These are phyloP conservation scores for Spizellomyces sp. DNA, from an alignment of 192 early-diverging fungal genomes.

Conservation along the genomic window DNA sequence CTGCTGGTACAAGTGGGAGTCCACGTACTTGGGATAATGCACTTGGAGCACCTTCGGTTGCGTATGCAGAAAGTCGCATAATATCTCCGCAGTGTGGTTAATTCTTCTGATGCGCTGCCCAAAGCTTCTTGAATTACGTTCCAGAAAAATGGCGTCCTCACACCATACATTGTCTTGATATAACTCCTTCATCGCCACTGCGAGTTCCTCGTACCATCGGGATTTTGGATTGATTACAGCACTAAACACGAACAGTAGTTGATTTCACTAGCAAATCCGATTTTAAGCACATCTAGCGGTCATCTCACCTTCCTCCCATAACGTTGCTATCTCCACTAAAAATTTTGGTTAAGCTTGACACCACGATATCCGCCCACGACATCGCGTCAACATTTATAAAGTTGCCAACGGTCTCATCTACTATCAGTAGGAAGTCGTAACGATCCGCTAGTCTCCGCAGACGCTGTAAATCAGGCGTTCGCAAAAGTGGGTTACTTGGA, in stretches of 20 bases:
- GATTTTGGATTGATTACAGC: slow-evolving; percentile 52
- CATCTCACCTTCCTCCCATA: slow-evolving; percentile 89
- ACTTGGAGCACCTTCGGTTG: slow-evolving; percentile 76
- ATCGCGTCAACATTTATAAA: slow-evolving; percentile 86
- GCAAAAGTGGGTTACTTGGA: slow-evolving; percentile 90
- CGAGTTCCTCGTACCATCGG: slow-evolving; percentile 46
- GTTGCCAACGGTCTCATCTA: slow-evolving; percentile 96
- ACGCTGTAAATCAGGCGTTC: slow-evolving; percentile 75
- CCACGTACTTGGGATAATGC: slow-evolving; percentile 85
- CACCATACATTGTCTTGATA: slow-evolving; percentile 88
- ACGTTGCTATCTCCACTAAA: slow-evolving; percentile 97
- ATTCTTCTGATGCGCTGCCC: slow-evolving; percentile 70
- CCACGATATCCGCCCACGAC: slow-evolving; percentile 81
- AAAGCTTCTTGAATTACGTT: slow-evolving; percentile 92
- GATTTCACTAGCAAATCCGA: slow-evolving; percentile 9
- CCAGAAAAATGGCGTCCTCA: slow-evolving; percentile 93
- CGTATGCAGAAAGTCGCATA: slow-evolving; percentile 68
- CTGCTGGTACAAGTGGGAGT: slow-evolving; percentile 61
- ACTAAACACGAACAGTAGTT: slow-evolving; percentile 37
- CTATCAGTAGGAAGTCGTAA: slow-evolving; percentile 76
- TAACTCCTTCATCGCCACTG: slow-evolving; percentile 51
- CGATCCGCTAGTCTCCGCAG: slow-evolving; percentile 75
- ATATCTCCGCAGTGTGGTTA: slow-evolving; percentile 77
- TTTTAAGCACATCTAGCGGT: neutral
- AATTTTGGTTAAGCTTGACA: slow-evolving; percentile 91